A percentile compares a stretch with the other conserved stretches of the same genome.
Evolutionary conservation across 2,329 filamentous ascomycete species (phyloP).

Genomic region (Fusarium sororula): DNA sequence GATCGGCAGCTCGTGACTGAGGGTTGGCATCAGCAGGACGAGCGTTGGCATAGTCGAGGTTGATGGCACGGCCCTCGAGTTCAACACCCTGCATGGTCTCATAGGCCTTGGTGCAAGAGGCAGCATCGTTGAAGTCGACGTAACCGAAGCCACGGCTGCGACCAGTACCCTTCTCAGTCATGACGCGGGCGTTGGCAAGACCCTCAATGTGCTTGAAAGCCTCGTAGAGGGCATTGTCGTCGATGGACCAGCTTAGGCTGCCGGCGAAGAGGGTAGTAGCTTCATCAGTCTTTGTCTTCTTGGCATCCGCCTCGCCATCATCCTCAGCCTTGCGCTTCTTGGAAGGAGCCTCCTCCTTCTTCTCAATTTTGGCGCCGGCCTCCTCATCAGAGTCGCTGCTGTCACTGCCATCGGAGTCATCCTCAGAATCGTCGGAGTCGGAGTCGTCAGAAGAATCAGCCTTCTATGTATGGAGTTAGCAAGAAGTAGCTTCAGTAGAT

Average conservation of each 20-base stretch:
- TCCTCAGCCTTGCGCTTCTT: conserved; percentile 62
- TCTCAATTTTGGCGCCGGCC: conserved; percentile 48
- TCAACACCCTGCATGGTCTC: conserved; percentile 78
- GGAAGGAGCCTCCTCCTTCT: conserved; percentile 52
- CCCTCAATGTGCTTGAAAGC: conserved; percentile 85
- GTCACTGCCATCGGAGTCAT: conserved; percentile 43
- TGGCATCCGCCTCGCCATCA: conserved; percentile 59
- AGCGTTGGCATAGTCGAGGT: conserved; percentile 80
- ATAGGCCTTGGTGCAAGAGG: conserved; percentile 75
- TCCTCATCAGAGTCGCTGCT: conserved; percentile 50
- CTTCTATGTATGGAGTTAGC: conserved; percentile 39
- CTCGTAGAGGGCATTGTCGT: conserved; percentile 81
- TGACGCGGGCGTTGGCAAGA: conserved; percentile 77
- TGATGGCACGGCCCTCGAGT: conserved; percentile 77
- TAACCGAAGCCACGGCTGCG: conserved; percentile 94
- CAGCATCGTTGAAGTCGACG: conserved; percentile 80
- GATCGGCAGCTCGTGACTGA: conserved; percentile 68
- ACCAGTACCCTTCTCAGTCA: conserved; percentile 82
- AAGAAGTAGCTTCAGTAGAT: neutral
- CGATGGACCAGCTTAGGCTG: conserved; percentile 89
- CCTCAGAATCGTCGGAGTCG: conserved; percentile 48
- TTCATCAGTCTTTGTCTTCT: conserved; percentile 73
- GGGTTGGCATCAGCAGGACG: conserved; percentile 65
- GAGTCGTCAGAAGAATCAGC: conserved; percentile 45
- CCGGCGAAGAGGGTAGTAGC: conserved; percentile 82